Conservation (phyloP, 2,329 filamentous ascomycete species). For the Alternaria gansuensis region DNA sequence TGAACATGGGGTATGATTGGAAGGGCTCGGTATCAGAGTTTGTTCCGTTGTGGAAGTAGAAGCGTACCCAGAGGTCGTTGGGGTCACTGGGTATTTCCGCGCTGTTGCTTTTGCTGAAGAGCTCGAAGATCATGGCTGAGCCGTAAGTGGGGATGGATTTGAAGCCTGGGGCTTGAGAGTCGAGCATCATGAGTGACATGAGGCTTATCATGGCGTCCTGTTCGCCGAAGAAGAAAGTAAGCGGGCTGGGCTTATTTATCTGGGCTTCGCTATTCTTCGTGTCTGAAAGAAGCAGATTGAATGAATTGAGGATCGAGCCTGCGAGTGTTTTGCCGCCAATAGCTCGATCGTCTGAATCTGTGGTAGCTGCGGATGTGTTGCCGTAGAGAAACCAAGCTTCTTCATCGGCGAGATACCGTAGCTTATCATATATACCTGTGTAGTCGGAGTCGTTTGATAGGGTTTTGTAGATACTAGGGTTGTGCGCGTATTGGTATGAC, state of each 20-base stretch:
- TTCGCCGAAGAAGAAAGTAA: conserved; percentile 56
- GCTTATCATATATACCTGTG: conserved; percentile 33
- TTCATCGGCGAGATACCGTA: conserved; percentile 59
- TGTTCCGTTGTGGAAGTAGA: conserved; percentile 67
- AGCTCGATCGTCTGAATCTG: conserved; percentile 34
- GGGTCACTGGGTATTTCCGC: conserved; percentile 52
- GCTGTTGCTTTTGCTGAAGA: conserved; percentile 56
- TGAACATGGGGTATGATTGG: conserved; percentile 61
- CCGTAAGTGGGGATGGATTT: conserved; percentile 39
- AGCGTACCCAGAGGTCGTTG: conserved; percentile 63
- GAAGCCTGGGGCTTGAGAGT: conserved; percentile 30
- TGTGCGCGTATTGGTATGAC: conserved; percentile 63
- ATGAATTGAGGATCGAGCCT: conserved; percentile 36
- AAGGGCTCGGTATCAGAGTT: conserved; percentile 52
- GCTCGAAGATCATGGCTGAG: conserved; percentile 51
- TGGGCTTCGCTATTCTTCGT: conserved; percentile 17
- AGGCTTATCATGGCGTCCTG: conserved; percentile 47
- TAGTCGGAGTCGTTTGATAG: conserved; percentile 45
- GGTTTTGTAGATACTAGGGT: conserved; percentile 53
- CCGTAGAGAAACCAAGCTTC: conserved; percentile 56
- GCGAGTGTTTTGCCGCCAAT: conserved; percentile 47
- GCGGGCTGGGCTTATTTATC: conserved; percentile 49
- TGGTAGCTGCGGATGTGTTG: conserved; percentile 51
- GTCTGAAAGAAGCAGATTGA: conserved; percentile 31
- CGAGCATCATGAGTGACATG: conserved; percentile 39